These are phyloP conservation scores for Leccinum subfulvum DNA, from an alignment of 1,284 basidiomycete species.

Conservation along the genomic window DNA sequence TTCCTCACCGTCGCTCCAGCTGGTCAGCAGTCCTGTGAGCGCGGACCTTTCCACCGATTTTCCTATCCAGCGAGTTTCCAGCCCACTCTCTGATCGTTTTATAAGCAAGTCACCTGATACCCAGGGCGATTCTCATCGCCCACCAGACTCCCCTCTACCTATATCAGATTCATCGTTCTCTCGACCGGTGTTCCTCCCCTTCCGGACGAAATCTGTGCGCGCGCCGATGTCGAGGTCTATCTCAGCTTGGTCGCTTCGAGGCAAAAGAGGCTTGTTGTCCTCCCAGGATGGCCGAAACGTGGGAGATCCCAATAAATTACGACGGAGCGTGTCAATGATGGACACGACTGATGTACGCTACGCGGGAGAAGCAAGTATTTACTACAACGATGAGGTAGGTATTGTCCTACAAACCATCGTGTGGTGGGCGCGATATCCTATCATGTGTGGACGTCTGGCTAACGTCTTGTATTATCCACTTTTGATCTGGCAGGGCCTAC, in stretches of 20 bases:
- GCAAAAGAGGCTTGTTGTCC: conserved; percentile 1
- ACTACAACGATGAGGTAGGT: conserved; percentile 26
- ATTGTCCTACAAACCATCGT: not conserved
- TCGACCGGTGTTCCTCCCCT: conserved; percentile 15
- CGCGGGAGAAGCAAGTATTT: conserved; percentile 61
- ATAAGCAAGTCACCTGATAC: not conserved
- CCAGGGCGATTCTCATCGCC: not conserved
- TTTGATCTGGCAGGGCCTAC: conserved; percentile 30
- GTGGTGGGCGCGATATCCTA: not conserved
- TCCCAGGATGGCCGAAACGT: conserved; percentile 40
- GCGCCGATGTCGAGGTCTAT: conserved; percentile 15
- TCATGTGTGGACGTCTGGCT: not conserved
- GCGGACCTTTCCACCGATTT: not conserved
- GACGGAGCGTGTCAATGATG: conserved; percentile 24
- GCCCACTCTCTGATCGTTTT: conserved; percentile 11
- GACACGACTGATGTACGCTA: conserved; percentile 33
- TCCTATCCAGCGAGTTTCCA: conserved; percentile 5
- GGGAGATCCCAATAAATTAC: conserved; percentile 46
- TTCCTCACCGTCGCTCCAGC: not conserved
- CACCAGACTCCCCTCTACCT: not conserved
- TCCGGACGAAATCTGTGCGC: conserved; percentile 18
- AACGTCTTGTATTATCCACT: conserved; percentile 3
- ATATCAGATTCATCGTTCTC: conserved; percentile 9
- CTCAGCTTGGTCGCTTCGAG: conserved; percentile 17
- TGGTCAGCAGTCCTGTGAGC: conserved; percentile 5